Evolutionary conservation across 441 rosid species (phyloP).

Genomic region (Geranium incanum): DNA sequence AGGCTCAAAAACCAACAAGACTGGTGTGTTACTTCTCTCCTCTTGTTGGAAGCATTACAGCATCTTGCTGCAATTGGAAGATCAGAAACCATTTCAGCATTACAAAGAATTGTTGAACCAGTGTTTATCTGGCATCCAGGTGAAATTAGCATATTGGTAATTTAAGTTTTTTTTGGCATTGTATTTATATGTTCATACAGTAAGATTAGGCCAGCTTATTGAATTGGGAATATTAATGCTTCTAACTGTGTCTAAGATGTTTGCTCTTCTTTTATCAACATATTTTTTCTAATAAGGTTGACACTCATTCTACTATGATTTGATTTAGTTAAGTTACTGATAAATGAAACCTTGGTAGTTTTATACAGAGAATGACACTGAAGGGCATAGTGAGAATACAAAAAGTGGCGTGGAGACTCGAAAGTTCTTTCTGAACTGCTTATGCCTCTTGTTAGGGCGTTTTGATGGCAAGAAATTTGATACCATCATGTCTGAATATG

Average conservation of each 20-base stretch:
- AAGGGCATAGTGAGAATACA: constrained; percentile 38
- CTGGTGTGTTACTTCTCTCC: constrained; percentile 55
- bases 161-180: constrained; percentile 2
- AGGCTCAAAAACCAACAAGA: constrained; percentile 32
- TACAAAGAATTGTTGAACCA: constrained; percentile 61
- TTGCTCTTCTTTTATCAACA: neutral
- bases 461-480: constrained; percentile 59
- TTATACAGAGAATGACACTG: constrained; percentile 46
- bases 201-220: constrained; percentile 1
- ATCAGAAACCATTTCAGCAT: constrained; percentile 44
- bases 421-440: constrained; percentile 71
- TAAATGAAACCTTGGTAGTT: constrained; percentile 39
- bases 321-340: constrained; percentile 20
- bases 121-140: constrained; percentile 81
- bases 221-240: neutral
- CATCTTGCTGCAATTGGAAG: constrained; percentile 67
- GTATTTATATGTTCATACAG: neutral
- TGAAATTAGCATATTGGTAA: constrained; percentile 23
- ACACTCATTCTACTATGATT: neutral
- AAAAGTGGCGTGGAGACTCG: constrained; percentile 55
- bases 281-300: neutral
- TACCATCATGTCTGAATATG: constrained; percentile 46
- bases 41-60: constrained; percentile 91
- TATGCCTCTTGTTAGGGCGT: constrained; percentile 91
- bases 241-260: neutral